phyloP scores from a whole-genome alignment of 2,329 filamentous ascomycete genomes.

The Plenodomus lindquistii region DNA sequence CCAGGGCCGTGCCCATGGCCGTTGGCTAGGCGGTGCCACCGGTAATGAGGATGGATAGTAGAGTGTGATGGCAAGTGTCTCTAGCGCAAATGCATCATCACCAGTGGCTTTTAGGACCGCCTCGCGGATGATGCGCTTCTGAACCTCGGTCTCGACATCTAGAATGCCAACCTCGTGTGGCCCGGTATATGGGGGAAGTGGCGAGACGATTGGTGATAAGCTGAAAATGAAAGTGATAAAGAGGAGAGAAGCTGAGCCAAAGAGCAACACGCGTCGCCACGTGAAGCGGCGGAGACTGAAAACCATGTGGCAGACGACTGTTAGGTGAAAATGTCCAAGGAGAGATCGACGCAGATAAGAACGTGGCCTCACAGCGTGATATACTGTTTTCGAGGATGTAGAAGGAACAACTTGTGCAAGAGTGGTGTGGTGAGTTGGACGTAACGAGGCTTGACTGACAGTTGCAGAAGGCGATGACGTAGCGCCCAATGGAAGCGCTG shows the following conservation, averaged over 20 bases:
- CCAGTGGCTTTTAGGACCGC: conserved; percentile 45
- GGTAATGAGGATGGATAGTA: conserved; percentile 49
- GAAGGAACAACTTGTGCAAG: not conserved
- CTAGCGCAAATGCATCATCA: conserved; percentile 49
- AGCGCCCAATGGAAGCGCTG: not conserved
- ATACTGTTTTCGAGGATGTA: not conserved
- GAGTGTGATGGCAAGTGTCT: conserved; percentile 51
- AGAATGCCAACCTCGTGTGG: conserved; percentile 49
- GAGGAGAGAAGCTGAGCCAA: conserved; percentile 32
- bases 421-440: not conserved
- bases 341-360: not conserved
- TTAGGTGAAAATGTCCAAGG: not conserved
- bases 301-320: conserved; percentile 16
- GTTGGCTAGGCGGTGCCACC: conserved; percentile 19
- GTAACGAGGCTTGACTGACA: not conserved
- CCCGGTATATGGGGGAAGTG: conserved; percentile 49
- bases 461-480: not conserved
- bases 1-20: conserved; percentile 48
- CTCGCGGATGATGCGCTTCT: conserved; percentile 40
- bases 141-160: conserved; percentile 49
- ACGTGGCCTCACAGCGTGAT: not conserved
- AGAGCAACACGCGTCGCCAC: conserved; percentile 28
- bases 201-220: conserved; percentile 48
- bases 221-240: conserved; percentile 44
- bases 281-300: conserved; percentile 26